Evolutionary conservation across 2,329 filamentous ascomycete species (phyloP).

Genomic region (Aspergillus ustus): DNA sequence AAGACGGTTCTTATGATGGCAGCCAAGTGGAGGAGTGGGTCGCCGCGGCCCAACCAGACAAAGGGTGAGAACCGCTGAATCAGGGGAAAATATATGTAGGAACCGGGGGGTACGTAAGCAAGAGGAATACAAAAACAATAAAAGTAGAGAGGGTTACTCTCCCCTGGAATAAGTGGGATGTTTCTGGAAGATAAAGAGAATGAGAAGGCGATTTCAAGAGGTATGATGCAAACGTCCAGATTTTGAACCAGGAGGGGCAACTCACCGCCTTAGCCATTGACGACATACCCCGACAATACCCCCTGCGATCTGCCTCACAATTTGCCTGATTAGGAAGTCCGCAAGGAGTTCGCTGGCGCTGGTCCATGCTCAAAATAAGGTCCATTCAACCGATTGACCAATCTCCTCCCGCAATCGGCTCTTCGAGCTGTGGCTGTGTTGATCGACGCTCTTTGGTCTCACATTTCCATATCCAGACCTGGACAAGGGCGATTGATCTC

Average conservation of each 20-base stretch:
- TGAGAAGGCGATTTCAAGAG: not conserved
- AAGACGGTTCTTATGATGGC: constrained; percentile 4
- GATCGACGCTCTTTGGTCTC: not conserved
- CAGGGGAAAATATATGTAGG: not conserved
- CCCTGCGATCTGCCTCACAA: not conserved
- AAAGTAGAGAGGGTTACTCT: not conserved
- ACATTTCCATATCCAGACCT: not conserved
- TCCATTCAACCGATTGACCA: not conserved
- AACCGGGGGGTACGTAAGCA: not conserved
- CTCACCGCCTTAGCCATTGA: constrained; percentile 16
- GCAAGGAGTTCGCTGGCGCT: not conserved
- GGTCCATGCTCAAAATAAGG: not conserved
- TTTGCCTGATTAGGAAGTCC: not conserved
- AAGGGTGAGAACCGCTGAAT: not conserved
- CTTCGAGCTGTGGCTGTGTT: constrained; percentile 5
- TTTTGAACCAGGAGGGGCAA: constrained; percentile 8
- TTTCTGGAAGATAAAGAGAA: not conserved
- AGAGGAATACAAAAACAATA: not conserved
- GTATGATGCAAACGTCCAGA: constrained; percentile 8
- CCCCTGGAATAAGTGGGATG: not conserved
- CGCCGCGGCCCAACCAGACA: not conserved
- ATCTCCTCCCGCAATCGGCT: not conserved
- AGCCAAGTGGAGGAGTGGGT: constrained; percentile 15
- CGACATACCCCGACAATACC: not conserved
- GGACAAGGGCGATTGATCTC: not conserved